Percentiles rank a stretch among this genome's conserved stretches.
Evolutionary conservation across 805 yeast genomes (phyloP).

Genomic region (Candida takata): DNA sequence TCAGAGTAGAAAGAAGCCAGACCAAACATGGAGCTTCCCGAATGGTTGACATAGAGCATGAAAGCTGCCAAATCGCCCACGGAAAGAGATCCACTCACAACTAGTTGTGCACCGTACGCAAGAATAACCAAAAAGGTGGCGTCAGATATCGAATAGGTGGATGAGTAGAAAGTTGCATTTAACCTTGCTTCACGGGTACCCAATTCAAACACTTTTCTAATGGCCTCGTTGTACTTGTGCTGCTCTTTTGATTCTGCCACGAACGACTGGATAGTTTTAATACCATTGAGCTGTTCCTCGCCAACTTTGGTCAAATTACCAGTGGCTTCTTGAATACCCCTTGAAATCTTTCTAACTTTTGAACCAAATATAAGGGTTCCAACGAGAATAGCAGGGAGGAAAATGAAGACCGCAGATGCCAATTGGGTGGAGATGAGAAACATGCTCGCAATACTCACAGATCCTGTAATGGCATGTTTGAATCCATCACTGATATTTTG

Average conservation of each 20-base stretch:
- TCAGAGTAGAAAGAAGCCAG: slow-evolving; percentile 92
- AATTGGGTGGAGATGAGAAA: slow-evolving; percentile 72
- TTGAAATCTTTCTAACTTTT: slow-evolving; percentile 66
- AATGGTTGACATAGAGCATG: slow-evolving; percentile 91
- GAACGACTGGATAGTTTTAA: slow-evolving; percentile 86
- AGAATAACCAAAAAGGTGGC: slow-evolving; percentile 67
- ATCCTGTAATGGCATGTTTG: slow-evolving; percentile 73
- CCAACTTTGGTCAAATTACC: slow-evolving; percentile 85
- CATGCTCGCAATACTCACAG: slow-evolving; percentile 89
- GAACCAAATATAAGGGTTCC: slow-evolving; percentile 82
- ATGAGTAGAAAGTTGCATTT: slow-evolving; percentile 70
- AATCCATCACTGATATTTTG: slow-evolving; percentile 90
- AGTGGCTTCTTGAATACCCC: slow-evolving; percentile 74
- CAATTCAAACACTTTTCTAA: slow-evolving; percentile 54
- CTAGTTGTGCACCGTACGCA: slow-evolving; percentile 77
- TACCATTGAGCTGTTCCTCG: slow-evolving; percentile 85
- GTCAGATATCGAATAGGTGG: slow-evolving; percentile 84
- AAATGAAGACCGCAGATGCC: slow-evolving; percentile 68
- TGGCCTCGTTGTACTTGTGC: slow-evolving; percentile 64
- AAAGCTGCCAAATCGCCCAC: slow-evolving; percentile 91
- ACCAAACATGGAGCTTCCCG: slow-evolving; percentile 87
- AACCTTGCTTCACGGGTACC: slow-evolving; percentile 77
- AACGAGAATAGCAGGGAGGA: slow-evolving; percentile 75
- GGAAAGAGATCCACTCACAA: slow-evolving; percentile 63
- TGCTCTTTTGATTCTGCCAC: slow-evolving; percentile 83